Conservation (phyloP, 2,329 filamentous ascomycete genomes). For the Helicocarpus griseus region DNA sequence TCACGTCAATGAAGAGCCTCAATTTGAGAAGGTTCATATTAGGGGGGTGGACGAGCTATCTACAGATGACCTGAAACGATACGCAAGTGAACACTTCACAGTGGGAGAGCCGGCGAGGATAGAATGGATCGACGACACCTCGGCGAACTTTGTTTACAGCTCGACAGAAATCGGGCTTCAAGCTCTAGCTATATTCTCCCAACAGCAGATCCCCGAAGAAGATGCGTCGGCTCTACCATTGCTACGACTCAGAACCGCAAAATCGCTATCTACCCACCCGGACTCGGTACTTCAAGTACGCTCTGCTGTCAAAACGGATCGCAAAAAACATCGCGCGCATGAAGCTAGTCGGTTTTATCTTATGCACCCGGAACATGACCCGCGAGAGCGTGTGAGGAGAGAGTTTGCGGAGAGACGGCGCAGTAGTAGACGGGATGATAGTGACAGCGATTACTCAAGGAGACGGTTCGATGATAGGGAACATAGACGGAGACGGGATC, state of each 20-base stretch:
- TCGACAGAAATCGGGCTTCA: slow-evolving; percentile 43
- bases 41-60: slow-evolving; percentile 73
- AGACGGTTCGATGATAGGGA: slow-evolving; percentile 55
- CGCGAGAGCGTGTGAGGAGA: slow-evolving; percentile 57
- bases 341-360: slow-evolving; percentile 85
- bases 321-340: slow-evolving; percentile 68
- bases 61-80: slow-evolving; percentile 68
- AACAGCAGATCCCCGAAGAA: slow-evolving; percentile 23
- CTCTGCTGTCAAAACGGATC: slow-evolving; percentile 64
- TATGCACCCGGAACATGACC: slow-evolving; percentile 80
- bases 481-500: slow-evolving; percentile 31
- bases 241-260: slow-evolving; percentile 59
- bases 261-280: slow-evolving; percentile 57
- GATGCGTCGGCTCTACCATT: slow-evolving; percentile 41
- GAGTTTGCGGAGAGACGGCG: slow-evolving; percentile 39
- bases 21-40: slow-evolving; percentile 64
- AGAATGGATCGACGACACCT: slow-evolving; percentile 93
- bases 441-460: slow-evolving; percentile 35
- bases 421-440: slow-evolving; percentile 25
- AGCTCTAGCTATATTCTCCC: slow-evolving; percentile 44
- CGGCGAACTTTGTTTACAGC: slow-evolving; percentile 74
- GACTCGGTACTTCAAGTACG: slow-evolving; percentile 63
- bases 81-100: slow-evolving; percentile 58
- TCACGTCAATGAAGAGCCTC: slow-evolving; percentile 22
- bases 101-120: slow-evolving; percentile 49